A percentile compares a stretch with the other conserved stretches of the same genome.
These are phyloP conservation scores for Phlebiopsis flavidoalba DNA, from an alignment of 768 basidiomycete species.

Conservation along the genomic window DNA sequence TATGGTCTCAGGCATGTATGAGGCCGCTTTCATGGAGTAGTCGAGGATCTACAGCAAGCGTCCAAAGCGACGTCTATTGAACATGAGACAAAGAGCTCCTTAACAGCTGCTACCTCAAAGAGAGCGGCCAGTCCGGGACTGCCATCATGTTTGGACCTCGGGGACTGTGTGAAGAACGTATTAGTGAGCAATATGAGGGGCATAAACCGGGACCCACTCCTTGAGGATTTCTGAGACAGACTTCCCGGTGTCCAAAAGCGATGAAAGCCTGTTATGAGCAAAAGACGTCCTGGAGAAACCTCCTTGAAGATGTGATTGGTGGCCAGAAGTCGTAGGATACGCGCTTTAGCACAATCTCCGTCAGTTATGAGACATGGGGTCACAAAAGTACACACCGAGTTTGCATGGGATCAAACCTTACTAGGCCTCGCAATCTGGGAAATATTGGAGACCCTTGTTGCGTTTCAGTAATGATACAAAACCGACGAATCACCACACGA, in stretches of 20 bases:
- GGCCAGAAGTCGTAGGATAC: constrained; percentile 25
- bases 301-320: constrained; percentile 27
- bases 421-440: constrained; percentile 23
- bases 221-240: constrained; percentile 6
- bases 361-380: background rate
- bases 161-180: constrained; percentile 8
- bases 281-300: constrained; percentile 26
- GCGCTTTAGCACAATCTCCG: constrained; percentile 9
- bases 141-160: constrained; percentile 18
- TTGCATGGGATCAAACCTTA: constrained; percentile 19
- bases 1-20: constrained; percentile 16
- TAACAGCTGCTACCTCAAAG: constrained; percentile 7
- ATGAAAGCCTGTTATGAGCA: constrained; percentile 24
- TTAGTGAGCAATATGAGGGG: background rate
- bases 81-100: background rate
- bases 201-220: background rate
- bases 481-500: too few relatives aligned
- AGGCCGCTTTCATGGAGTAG: constrained; percentile 14
- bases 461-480: background rate
- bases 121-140: constrained; percentile 2
- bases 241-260: constrained; percentile 17
- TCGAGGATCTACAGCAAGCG: constrained; percentile 13
- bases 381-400: constrained; percentile 15
- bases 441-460: constrained; percentile 25
- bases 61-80: background rate